Percentiles rank a stretch among this genome's conserved stretches.
Conservation (phyloP, 371 early-diverging fungal species). For the Thermomucor indicae-seudaticae region DNA sequence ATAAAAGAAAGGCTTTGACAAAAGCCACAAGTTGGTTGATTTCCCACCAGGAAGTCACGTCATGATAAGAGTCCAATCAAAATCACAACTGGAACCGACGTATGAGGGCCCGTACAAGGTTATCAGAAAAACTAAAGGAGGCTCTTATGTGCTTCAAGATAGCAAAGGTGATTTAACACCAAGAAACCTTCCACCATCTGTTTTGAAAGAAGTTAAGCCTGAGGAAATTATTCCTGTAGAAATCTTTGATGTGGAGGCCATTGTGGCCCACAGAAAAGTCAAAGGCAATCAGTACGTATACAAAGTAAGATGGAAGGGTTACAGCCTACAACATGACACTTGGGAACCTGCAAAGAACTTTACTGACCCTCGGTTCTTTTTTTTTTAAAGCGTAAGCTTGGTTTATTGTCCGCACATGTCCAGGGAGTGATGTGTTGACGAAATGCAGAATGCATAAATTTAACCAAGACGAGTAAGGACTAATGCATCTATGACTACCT, state of each 20-base stretch:
- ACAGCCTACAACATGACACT: neutral
- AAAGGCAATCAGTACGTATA: neutral
- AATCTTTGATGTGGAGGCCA: constrained; percentile 6
- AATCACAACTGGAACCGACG: constrained; percentile 1
- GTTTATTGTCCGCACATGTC: no score
- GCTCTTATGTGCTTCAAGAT: constrained; percentile 9
- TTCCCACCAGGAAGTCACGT: constrained; percentile 6
- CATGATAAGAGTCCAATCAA: neutral
- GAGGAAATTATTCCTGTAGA: constrained; percentile 7
- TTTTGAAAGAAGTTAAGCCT: constrained; percentile 3
- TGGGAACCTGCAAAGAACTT: neutral
- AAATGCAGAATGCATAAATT: no score
- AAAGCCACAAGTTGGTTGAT: constrained; percentile 1
- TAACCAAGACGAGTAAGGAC: no score
- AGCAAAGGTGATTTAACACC: neutral
- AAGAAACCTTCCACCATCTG: constrained; percentile 3
- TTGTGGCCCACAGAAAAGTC: neutral
- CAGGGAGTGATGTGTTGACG: no score
- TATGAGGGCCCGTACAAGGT: constrained; percentile 11
- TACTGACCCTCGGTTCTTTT: no score
- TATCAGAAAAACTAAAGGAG: constrained; percentile 4
- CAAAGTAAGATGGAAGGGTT: constrained; percentile 10
- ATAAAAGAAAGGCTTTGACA: no score
- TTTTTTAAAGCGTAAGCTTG: no score
- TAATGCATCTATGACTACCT: no score